These are phyloP conservation scores for Linderina pennispora DNA, from an alignment of 192 early-diverging fungal genomes.

Conservation along the genomic window DNA sequence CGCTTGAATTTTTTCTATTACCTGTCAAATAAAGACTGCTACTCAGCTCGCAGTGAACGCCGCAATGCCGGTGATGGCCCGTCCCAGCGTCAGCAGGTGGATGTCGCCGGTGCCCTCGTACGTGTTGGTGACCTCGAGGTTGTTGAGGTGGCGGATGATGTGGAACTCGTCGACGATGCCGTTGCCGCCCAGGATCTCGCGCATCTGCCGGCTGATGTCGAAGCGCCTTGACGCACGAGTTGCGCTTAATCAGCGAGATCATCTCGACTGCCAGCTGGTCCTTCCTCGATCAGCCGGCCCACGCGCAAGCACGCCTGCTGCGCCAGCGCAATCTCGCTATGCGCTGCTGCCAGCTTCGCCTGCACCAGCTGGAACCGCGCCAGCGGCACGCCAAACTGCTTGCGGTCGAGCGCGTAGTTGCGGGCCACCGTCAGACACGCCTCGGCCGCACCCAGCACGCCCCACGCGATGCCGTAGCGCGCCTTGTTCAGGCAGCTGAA, in stretches of 20 bases:
- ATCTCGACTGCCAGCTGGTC: constrained; percentile 84
- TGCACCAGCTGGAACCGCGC: constrained; percentile 93
- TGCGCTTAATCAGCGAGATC: constrained; percentile 95
- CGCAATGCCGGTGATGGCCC: constrained; percentile 89
- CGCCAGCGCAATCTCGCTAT: constrained; percentile 88
- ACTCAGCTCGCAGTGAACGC: constrained; percentile 52
- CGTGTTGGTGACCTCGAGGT: constrained; percentile 90
- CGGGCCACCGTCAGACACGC: constrained; percentile 82
- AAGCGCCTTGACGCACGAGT: constrained; percentile 92
- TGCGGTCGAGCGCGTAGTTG: constrained; percentile 82
- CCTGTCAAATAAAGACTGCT: background rate
- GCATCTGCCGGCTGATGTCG: constrained; percentile 80
- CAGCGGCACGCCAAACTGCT: constrained; percentile 91
- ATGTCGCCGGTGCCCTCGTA: constrained; percentile 98
- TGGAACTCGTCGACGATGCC: constrained; percentile 95
- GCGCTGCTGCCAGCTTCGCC: constrained; percentile 92
- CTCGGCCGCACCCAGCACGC: constrained; percentile 92
- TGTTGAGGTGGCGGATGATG: constrained; percentile 90
- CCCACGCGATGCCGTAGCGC: constrained; percentile 95
- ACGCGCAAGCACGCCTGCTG: constrained; percentile 86
- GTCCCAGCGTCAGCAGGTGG: constrained; percentile 87
- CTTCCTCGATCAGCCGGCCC: constrained; percentile 87
- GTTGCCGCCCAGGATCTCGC: constrained; percentile 95
- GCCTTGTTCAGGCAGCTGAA: constrained; percentile 99
- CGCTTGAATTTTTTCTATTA: background rate